Conservation (phyloP, 164 flowering plant genomes). For the Cinnamomum chago region DNA sequence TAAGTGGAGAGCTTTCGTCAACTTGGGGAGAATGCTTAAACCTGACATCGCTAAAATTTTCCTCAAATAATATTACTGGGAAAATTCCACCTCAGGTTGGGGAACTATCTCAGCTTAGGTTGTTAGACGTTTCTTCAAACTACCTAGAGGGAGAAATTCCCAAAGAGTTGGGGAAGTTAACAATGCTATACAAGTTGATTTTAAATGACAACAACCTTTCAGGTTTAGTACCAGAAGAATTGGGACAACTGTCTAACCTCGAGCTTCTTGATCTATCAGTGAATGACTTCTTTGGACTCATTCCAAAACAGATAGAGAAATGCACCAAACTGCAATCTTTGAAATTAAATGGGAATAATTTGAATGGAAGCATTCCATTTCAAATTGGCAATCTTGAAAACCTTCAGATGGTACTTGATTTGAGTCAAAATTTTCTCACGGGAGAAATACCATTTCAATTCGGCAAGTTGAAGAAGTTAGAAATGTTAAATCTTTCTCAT, state of each 20-base stretch:
- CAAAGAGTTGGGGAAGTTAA: background rate
- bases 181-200: too few relatives aligned
- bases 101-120: background rate
- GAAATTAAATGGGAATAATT: background rate
- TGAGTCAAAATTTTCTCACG: background rate
- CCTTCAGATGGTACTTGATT: background rate
- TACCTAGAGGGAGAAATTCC: constrained; percentile 7
- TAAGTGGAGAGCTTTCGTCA: background rate
- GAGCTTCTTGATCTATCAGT: background rate
- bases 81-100: background rate
- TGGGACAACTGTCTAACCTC: background rate
- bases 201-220: background rate
- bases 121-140: background rate
- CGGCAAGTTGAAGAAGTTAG: background rate
- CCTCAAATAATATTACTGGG: background rate
- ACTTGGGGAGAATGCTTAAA: background rate
- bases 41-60: background rate
- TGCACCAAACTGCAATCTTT: constrained; percentile 10
- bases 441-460: constrained; percentile 8
- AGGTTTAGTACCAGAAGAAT: constrained; percentile 1
- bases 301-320: constrained; percentile 12
- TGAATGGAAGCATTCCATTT: background rate
- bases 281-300: background rate
- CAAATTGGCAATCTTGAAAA: background rate
- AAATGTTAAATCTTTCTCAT: constrained; percentile 2